A percentile compares a stretch with the other conserved stretches of the same genome.
Evolutionary conservation across 352 stramenopile genomes (phyloP).

Genomic region (Phytophthora brassicae): DNA sequence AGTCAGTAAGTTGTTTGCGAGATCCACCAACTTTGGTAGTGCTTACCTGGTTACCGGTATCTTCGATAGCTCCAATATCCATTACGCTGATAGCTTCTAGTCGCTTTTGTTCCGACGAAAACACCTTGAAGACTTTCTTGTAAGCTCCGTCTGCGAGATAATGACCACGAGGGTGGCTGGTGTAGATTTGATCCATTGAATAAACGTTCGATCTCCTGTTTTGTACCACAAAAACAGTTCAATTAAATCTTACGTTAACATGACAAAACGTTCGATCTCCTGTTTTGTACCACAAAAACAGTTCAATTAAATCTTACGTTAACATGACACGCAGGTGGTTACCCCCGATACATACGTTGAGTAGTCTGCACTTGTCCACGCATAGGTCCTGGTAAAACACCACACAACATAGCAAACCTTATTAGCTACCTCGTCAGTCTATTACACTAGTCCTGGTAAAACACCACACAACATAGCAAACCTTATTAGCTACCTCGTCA

Average conservation of each 20-base stretch:
- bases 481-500: not conserved
- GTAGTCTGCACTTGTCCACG: conserved; percentile 57
- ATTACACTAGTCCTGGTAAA: conserved; percentile 33
- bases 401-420: not conserved
- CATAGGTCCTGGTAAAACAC: conserved; percentile 38
- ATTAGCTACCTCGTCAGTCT: not conserved
- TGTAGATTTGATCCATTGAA: conserved; percentile 52
- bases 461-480: conserved; percentile 1
- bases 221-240: conserved; percentile 3
- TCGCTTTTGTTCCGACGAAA: conserved; percentile 49
- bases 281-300: conserved; percentile 22
- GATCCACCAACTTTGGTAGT: too few relatives aligned
- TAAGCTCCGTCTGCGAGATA: conserved; percentile 85
- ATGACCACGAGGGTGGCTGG: conserved; percentile 57
- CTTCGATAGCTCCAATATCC: conserved; percentile 90
- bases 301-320: conserved; percentile 5
- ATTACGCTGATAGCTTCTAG: conserved; percentile 89
- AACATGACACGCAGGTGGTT: too few relatives aligned
- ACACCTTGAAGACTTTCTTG: conserved; percentile 90
- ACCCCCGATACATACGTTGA: conserved; percentile 56
- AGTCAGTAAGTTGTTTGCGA: not conserved
- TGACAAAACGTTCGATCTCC: conserved; percentile 34
- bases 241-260: conserved; percentile 2
- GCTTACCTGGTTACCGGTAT: conserved; percentile 85
- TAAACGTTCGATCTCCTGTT: conserved; percentile 45